These are phyloP conservation scores for Juglanconis juglandina DNA, from an alignment of 2,329 filamentous ascomycete species.

Conservation along the genomic window DNA sequence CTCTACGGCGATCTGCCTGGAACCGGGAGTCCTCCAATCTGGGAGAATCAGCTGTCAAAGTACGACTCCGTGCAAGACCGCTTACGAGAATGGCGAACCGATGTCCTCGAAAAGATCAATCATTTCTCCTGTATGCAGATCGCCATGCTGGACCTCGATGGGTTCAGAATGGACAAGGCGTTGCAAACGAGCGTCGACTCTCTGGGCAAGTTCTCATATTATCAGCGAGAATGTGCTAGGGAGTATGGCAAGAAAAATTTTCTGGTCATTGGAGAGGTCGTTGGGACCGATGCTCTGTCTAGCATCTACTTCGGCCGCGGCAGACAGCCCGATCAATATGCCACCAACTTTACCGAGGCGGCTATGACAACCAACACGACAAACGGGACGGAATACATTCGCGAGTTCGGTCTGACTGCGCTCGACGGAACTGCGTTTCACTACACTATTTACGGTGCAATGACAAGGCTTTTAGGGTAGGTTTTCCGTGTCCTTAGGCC, in stretches of 20 bases:
- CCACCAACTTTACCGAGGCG: slow-evolving; percentile 43
- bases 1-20: slow-evolving; percentile 55
- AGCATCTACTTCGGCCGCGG: slow-evolving; percentile 61
- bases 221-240: slow-evolving; percentile 54
- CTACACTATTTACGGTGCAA: slow-evolving; percentile 58
- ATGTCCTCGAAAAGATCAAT: slow-evolving; percentile 54
- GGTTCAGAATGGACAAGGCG: slow-evolving; percentile 65
- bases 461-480: slow-evolving; percentile 60
- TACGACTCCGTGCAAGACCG: slow-evolving; percentile 67
- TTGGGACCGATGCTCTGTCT: slow-evolving; percentile 57
- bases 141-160: slow-evolving; percentile 61
- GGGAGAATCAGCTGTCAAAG: slow-evolving; percentile 48
- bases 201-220: slow-evolving; percentile 53
- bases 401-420: slow-evolving; percentile 47
- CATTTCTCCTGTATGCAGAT: slow-evolving; percentile 63
- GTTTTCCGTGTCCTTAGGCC: slow-evolving; percentile 42
- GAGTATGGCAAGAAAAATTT: slow-evolving; percentile 60
- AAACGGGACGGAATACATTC: slow-evolving; percentile 45
- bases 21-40: slow-evolving; percentile 25
- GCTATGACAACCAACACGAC: slow-evolving; percentile 44
- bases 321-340: slow-evolving; percentile 51
- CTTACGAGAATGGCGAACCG: slow-evolving; percentile 60
- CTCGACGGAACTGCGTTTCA: slow-evolving; percentile 61
- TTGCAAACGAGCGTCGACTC: slow-evolving; percentile 62
- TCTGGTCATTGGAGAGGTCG: slow-evolving; percentile 62